Conservation (phyloP, 768 basidiomycete genomes). For the Suillus bovinus region DNA sequence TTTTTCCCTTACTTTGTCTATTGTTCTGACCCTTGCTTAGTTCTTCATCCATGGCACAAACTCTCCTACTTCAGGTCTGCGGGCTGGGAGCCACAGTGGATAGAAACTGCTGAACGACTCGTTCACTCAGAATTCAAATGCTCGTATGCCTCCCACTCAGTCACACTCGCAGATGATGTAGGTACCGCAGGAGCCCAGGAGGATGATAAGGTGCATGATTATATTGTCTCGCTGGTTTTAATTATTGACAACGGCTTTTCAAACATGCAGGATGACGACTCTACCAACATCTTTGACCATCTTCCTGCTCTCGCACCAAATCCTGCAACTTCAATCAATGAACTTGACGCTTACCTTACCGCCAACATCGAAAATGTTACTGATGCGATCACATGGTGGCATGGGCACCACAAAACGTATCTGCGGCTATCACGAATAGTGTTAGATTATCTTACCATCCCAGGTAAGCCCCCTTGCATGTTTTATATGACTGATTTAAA, state of each 20-base stretch:
- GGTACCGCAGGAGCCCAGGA: slow-evolving; percentile 1
- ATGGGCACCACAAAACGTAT: not conserved
- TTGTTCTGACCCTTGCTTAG: slow-evolving; percentile 14
- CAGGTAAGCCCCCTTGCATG: not conserved
- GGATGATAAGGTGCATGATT: slow-evolving; percentile 11
- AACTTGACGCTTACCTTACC: not conserved
- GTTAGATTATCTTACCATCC: not conserved
- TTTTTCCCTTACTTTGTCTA: not conserved
- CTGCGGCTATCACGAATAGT: not conserved
- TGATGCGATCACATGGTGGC: not conserved
- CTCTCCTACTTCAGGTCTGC: slow-evolving; percentile 28
- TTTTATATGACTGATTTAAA: not conserved
- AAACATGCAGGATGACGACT: slow-evolving; percentile 9
- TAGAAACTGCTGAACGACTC: slow-evolving; percentile 23
- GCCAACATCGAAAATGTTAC: not conserved
- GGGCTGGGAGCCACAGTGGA: slow-evolving; percentile 28
- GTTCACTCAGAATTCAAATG: slow-evolving; percentile 19
- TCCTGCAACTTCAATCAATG: too few species aligned
- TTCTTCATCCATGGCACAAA: slow-evolving; percentile 31
- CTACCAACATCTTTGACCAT: not conserved
- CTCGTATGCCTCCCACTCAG: slow-evolving; percentile 1
- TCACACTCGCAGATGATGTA: slow-evolving; percentile 6
- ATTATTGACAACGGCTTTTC: slow-evolving; percentile 28
- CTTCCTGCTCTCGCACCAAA: slow-evolving; percentile 24
- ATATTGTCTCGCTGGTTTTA: slow-evolving; percentile 21